Evolutionary conservation across 495 filamentous ascomycete species (phyloP), one percentile per base, ranked within the genome.

Genomic region (Penicillium steckii): DNA sequence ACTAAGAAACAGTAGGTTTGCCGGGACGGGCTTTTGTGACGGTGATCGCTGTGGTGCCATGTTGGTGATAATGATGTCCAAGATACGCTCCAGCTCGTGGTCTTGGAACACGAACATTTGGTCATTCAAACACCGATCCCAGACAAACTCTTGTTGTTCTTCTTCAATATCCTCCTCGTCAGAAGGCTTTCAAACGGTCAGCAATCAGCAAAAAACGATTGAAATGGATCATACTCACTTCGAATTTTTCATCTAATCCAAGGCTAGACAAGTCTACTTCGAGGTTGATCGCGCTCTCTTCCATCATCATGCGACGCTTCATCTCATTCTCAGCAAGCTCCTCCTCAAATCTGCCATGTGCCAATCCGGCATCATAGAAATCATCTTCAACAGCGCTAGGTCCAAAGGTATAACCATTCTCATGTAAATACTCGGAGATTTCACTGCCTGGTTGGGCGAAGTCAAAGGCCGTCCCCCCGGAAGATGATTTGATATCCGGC

Each of bases 51-150:
- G 92, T 0, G 94, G 94, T 0, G 90, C 92, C 94, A 99, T 99
- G 68, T 95, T 91, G 50, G 94, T 97, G 62, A 99, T 95, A 61
- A 97, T 85, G 40, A 99, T 91, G 60, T 96, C 89, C 45, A 99
- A 80, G 52, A 97, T 96, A 48, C 85, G 82, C 45, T 89, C 85
- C 41, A 99, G 72, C 53, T 97, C 95, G 61, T 81, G 83, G 47
- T 99, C 95, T 71, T 97, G 95, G 67, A 99, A 97, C 21, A 99
- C 94, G 61, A 99, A 99, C 94, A 99, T 99, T 64, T 99, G 94
- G 67, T 99, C 94, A 63, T 96, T 91, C 38, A 96, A 74, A 71
- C 94, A 99, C 62, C 86, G 79, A 60, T 90, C 88, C 94, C 94
- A 99, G n/a, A 96, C 85, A 57, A 99, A 99, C 50, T 97, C 94